Conservation (phyloP, 768 basidiomycete genomes). For the Rhodotorula toruloides region DNA sequence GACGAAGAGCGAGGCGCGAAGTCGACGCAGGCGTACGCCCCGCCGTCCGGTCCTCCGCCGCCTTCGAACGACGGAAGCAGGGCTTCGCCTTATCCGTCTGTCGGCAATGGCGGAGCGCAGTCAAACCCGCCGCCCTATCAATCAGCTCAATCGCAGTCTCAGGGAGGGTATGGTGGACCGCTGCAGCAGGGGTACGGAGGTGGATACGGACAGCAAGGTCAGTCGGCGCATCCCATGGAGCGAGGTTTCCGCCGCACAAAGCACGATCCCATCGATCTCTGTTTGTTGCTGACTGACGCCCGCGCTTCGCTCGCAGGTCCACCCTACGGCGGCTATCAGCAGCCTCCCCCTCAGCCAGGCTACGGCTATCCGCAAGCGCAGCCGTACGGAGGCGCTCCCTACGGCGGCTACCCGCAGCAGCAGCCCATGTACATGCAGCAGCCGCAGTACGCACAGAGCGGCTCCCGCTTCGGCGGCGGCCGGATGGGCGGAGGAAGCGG, state of each 20-base stretch:
- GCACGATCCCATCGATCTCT: too few relatives aligned
- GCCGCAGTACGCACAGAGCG: not conserved
- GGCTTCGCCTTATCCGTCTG: not conserved
- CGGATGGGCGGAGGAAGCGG: conserved; percentile 3
- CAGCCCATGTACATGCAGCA: conserved; percentile 2
- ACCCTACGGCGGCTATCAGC: too few relatives aligned
- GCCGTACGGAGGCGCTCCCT: not conserved
- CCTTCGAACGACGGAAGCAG: not conserved
- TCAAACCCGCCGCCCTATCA: not conserved
- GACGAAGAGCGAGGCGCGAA: conserved; percentile 30
- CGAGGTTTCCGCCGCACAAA: too few relatives aligned
- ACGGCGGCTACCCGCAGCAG: not conserved
- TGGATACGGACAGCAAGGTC: too few relatives aligned
- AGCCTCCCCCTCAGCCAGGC: too few relatives aligned
- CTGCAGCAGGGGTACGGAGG: too few relatives aligned
- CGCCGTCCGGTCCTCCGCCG: conserved; percentile 25
- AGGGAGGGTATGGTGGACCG: too few relatives aligned
- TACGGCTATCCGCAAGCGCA: not conserved
- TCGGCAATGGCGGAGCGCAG: not conserved
- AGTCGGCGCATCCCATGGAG: too few relatives aligned
- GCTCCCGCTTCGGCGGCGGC: conserved; percentile 3
- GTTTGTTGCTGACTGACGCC: too few relatives aligned
- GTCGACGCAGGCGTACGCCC: not conserved
- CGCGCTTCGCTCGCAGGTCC: too few relatives aligned
- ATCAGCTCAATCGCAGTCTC: too few relatives aligned